These are phyloP conservation scores for Trametes cubensis DNA, from an alignment of 768 basidiomycete genomes.

Conservation along the genomic window DNA sequence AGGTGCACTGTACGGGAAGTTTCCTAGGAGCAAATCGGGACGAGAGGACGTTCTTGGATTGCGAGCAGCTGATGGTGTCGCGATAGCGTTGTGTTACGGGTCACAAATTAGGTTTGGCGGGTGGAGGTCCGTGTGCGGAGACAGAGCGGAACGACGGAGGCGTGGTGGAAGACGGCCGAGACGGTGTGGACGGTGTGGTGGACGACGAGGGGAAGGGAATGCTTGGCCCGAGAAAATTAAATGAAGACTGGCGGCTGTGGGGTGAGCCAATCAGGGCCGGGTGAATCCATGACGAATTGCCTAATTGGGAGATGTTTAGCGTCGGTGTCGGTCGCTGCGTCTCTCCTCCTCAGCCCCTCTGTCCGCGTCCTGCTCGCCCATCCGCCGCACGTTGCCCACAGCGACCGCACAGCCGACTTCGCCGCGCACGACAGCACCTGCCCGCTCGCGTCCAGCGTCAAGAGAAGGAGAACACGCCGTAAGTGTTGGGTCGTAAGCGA, in stretches of 20 bases:
- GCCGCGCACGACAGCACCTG: not conserved
- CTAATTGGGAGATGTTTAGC: conserved; percentile 20
- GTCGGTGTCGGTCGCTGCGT: conserved; percentile 15
- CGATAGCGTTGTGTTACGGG: conserved; percentile 11
- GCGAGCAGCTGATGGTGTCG: not conserved
- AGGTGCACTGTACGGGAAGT: not conserved
- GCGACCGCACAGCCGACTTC: not conserved
- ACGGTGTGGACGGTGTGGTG: not conserved
- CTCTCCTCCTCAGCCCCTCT: conserved; percentile 11
- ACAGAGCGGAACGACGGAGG: not conserved
- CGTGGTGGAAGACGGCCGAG: not conserved
- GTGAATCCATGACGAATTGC: conserved; percentile 8
- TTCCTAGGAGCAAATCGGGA: not conserved
- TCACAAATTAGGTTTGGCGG: not conserved
- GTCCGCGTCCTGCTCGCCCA: not conserved
- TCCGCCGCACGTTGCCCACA: not conserved
- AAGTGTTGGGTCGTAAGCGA: conserved; percentile 4
- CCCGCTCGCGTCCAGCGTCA: not conserved
- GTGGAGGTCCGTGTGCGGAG: not conserved
- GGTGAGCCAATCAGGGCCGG: conserved; percentile 15
- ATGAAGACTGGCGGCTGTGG: not conserved
- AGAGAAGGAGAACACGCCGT: not conserved
- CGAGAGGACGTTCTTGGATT: not conserved
- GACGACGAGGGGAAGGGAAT: not conserved
- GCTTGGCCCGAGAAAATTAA: conserved; percentile 3